Evolutionary conservation across 2,329 filamentous ascomycete species (phyloP), one percentile per base, ranked within the genome.

Genomic region (Geosmithia putterillii): DNA sequence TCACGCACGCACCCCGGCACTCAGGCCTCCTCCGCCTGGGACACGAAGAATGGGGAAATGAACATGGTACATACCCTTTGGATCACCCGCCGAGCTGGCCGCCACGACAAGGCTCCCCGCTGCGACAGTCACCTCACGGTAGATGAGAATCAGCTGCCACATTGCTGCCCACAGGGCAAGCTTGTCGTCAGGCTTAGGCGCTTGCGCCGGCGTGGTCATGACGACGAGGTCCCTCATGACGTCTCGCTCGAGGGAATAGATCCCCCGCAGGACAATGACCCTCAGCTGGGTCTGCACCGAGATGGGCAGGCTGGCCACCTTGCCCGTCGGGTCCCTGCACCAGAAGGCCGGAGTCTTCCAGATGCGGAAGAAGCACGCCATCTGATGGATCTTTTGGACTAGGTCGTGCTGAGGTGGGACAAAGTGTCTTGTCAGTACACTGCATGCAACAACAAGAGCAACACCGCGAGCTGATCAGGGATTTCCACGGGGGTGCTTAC

Each of bases 331-430:
- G 44, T 61, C 61, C 19, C 57, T 56, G 49, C 61, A 70, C 50
- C 57, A 61, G 46, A 72, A 70, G 1, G 56, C 57, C 7, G 58
- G 54, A 17, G 64, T 63, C 45, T 62, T 64, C 67, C 64, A 72
- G 47, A 73, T 69, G 46, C 59, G 64, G 53, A 70, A 72, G 58
- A 71, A 66, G 54, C 66, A 70, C 48, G 65, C 66, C 58, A 73
- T 62, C 42, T 59, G 58, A 46, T 69, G 63, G 34, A 71, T 65
- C 46, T 65, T 63, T 39, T 52, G 55, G 15, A 70, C 61, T 22
- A 71, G 58, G 22, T 60, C 55, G 47, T 63, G 57, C 66, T 70
- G 17, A 17, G 23, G 28, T 17, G 19, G 36, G 20, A 7, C 7
- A n/a, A 37, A 18, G 12, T 38, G 17, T 4, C 36, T n/a, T 9